Evolutionary conservation across 1,139 yeast species (phyloP), one percentile per base, ranked within the genome.

Genomic region (Geotrichum australiense): DNA sequence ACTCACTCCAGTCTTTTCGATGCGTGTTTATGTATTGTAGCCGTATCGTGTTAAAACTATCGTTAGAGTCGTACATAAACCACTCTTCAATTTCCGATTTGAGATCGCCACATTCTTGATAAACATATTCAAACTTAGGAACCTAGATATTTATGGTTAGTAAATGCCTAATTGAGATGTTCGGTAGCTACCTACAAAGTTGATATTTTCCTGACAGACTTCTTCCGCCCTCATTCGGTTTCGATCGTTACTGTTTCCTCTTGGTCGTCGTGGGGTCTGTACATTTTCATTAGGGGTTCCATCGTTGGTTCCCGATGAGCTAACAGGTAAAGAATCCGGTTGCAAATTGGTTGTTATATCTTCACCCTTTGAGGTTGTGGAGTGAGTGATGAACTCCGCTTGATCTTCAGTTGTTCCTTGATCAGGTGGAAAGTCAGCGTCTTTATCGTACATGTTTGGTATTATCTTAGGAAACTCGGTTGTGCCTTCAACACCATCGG

Each of bases 21-120:
- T 37, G 31, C 25, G 24, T 27, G 22, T 29, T 28, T 28, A 26
- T 16, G 34, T 38, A 45, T 37, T 25, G 32, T 10, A 24, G 32
- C 16, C 39, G 36, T 8, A 45, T 21, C n/a, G 32, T 32, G 6
- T 61, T 61, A 15, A 69, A 46, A 3, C 54, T 48, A 24, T 53
- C 51, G 35, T 48, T 47, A 26, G 60, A 59, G 20, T 48, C 50
- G 39, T 55, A 54, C 14, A 53, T 54, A 43, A 60, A 62, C 66
- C 67, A 63, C 31, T 63, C 67, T 35, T 61, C 59, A 23, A 63
- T 36, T 41, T 63, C 66, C 1, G 45, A 36, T 14, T 37, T 45
- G 21, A 50, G 39, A 5, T 47, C 37, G 12, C 58, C 62, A 1
- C 50, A 45, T 18, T 59, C 61, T 2, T 38, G 20, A 41, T 59